These are phyloP conservation scores for Amauroascus niger DNA, from an alignment of 2,329 filamentous ascomycete genomes.

Conservation along the genomic window DNA sequence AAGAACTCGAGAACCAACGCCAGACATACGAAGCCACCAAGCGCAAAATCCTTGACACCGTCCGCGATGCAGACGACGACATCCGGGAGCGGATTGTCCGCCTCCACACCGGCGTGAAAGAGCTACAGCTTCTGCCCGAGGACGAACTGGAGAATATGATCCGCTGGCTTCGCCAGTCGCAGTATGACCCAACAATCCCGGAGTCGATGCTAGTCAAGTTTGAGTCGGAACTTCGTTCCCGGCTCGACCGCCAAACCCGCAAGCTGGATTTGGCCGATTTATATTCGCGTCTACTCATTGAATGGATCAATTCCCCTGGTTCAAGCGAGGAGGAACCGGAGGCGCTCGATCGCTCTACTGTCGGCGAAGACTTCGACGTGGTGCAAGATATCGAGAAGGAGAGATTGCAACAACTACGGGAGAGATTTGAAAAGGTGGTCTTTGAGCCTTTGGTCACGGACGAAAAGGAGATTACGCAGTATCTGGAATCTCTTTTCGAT, in stretches of 20 bases:
- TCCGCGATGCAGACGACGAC: slow-evolving; percentile 9
- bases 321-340: background rate
- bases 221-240: slow-evolving; percentile 26
- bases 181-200: slow-evolving; percentile 31
- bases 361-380: slow-evolving; percentile 24
- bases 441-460: slow-evolving; percentile 31
- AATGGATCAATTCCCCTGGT: slow-evolving; percentile 29
- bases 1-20: slow-evolving; percentile 23
- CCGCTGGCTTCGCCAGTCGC: slow-evolving; percentile 30
- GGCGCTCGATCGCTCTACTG: slow-evolving; percentile 7
- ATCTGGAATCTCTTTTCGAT: slow-evolving; percentile 27
- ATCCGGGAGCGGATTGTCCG: slow-evolving; percentile 8
- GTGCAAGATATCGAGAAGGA: slow-evolving; percentile 30
- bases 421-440: slow-evolving; percentile 34
- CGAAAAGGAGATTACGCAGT: slow-evolving; percentile 25
- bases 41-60: slow-evolving; percentile 13
- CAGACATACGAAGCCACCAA: slow-evolving; percentile 16
- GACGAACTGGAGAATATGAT: slow-evolving; percentile 25
- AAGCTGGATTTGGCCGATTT: slow-evolving; percentile 29
- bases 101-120: slow-evolving; percentile 15
- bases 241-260: slow-evolving; percentile 31
- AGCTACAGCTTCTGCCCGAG: slow-evolving; percentile 15
- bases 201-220: slow-evolving; percentile 26
- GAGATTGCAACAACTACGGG: slow-evolving; percentile 29
- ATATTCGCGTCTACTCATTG: slow-evolving; percentile 33